A percentile compares a stretch with the other conserved stretches of the same genome.
phyloP scores from a whole-genome alignment of 139 green algal genomes.

The Zygnema cylindricum region DNA sequence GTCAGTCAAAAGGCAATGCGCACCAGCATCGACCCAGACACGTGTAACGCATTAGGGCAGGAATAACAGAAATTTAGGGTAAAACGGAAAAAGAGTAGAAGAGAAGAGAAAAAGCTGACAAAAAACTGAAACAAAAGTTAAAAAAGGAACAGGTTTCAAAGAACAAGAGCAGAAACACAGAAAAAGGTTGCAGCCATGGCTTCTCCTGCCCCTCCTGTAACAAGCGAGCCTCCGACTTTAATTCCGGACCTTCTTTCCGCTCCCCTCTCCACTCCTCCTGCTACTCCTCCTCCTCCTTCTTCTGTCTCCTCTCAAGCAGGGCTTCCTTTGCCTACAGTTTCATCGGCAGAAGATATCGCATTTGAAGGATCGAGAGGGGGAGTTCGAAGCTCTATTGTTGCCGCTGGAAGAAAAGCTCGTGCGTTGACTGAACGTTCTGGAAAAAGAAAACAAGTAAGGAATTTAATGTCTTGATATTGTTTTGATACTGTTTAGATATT shows the following conservation, averaged over 20 bases:
- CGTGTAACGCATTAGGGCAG: too few relatives aligned
- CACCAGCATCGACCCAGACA: too few relatives aligned
- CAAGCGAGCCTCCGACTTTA: not conserved
- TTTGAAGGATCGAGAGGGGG: not conserved
- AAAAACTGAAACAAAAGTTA: too few relatives aligned
- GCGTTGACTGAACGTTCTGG: not conserved
- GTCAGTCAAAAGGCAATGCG: too few relatives aligned
- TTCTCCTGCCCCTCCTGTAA: constrained; percentile 19
- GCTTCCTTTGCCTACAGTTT: not conserved
- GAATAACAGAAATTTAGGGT: too few relatives aligned
- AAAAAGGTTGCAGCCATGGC: not conserved
- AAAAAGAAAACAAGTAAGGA: not conserved
- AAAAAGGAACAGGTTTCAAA: too few relatives aligned
- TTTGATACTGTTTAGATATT: not conserved
- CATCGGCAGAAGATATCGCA: not conserved
- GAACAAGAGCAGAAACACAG: too few relatives aligned
- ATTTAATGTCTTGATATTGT: not conserved
- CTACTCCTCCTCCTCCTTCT: not conserved
- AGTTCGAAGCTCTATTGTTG: not conserved
- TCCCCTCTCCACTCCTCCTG: not conserved
- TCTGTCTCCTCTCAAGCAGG: not conserved
- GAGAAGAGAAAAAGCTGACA: too few relatives aligned
- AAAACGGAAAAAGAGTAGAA: too few relatives aligned
- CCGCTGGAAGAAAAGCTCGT: not conserved
- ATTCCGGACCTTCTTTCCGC: not conserved